Percentiles rank a stretch among this genome's conserved stretches.
phyloP scores from a whole-genome alignment of 148 eudicot genomes.

The Talinum fruticosum region DNA sequence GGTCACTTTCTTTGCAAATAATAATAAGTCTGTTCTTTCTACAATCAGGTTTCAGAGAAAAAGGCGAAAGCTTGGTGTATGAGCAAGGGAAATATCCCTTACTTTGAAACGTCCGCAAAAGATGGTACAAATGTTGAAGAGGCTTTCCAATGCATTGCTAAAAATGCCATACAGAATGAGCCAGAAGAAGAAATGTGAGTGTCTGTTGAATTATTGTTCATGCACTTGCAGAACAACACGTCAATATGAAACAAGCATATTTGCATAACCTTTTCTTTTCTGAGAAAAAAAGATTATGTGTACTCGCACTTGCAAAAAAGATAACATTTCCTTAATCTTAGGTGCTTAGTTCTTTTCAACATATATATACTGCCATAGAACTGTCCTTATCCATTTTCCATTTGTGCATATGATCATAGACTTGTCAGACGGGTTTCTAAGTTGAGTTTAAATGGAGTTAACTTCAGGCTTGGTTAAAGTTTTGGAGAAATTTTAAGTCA shows the following conservation, averaged over 20 bases:
- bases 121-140: slow-evolving; percentile 79
- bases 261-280: too few species aligned
- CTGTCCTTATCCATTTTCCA: not conserved
- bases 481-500: too few species aligned
- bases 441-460: not conserved
- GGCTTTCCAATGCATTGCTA: slow-evolving; percentile 73
- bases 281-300: too few species aligned
- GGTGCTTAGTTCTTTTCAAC: not conserved
- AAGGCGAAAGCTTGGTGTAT: slow-evolving; percentile 84
- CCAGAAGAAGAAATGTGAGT: slow-evolving; percentile 82
- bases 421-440: not conserved
- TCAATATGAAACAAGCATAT: not conserved
- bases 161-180: slow-evolving; percentile 67
- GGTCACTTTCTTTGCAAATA: not conserved
- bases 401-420: not conserved
- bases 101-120: slow-evolving; percentile 83
- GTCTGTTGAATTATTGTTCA: slow-evolving; percentile 4
- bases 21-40: not conserved
- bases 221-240: not conserved
- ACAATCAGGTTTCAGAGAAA: slow-evolving; percentile 65
- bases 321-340: too few species aligned
- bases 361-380: not conserved
- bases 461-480: not conserved
- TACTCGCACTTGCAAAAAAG: too few species aligned
- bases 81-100: slow-evolving; percentile 75